Conservation (phyloP, 1,139 yeast species). For the Blastobotrys serpentis region DNA sequence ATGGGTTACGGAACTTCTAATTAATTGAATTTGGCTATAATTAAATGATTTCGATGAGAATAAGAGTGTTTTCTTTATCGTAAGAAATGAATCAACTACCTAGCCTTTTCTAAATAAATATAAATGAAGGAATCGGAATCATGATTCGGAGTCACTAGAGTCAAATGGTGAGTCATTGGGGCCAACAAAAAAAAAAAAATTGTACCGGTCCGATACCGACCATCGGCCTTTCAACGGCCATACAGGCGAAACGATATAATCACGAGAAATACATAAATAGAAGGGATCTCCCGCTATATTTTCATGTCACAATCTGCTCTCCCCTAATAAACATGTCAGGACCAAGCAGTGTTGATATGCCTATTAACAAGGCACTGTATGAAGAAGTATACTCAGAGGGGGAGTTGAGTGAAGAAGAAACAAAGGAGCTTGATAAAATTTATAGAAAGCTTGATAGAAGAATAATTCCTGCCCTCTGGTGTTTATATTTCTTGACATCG, state of each 20-base stretch:
- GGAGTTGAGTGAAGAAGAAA: constrained; percentile 18
- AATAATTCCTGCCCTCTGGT: constrained; percentile 83
- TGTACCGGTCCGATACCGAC: neutral
- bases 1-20: too few species aligned
- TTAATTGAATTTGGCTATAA: too few species aligned
- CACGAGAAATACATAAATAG: neutral
- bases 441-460: constrained; percentile 67
- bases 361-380: neutral
- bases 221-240: neutral
- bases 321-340: neutral
- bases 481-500: constrained; percentile 72
- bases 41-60: too few species aligned
- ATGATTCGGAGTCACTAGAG: neutral
- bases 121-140: too few species aligned
- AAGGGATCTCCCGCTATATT: neutral
- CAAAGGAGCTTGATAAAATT: constrained; percentile 51
- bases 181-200: neutral
- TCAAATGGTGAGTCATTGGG: neutral
- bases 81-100: too few species aligned
- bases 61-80: too few species aligned
- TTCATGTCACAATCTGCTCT: neutral
- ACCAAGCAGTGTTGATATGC: neutral
- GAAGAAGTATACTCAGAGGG: neutral
- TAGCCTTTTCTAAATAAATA: too few species aligned
- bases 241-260: neutral